Evolutionary conservation across 345 rosid species (phyloP), one percentile per base, ranked within the genome.

Genomic region (Gossypium mustelinum): DNA sequence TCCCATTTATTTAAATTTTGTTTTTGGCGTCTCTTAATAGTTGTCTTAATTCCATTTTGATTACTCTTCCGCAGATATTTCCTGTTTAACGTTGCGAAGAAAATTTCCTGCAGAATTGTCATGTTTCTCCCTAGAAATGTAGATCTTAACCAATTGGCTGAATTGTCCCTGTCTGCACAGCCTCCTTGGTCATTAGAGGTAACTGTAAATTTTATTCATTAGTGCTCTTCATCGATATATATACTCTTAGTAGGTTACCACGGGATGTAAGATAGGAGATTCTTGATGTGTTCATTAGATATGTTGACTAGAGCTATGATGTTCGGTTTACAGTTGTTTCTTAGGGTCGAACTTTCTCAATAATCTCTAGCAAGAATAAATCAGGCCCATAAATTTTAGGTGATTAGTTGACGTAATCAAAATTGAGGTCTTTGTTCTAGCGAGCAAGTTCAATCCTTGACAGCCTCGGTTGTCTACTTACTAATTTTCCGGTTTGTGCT

Each of bases 51-150:
- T 73, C 17, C 76, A 22, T 59, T 69, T 9, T 80, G 16, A 72
- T 73, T 86, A 77, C 72, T 39, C 71, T 57, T 79, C 44, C 76
- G 84, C 87, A 95, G 99, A 76, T 82, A 44, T 59, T 55, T 83
- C 86, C 88, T 95, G 57, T 91, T 93, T 66, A 81, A 86, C 41
- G 79, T 87, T 43, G 92, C 91, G 9, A 86, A 83, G 87, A 75
- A 84, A 84, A 84, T 93, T 20, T 93, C 93, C 12, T 58, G 82
- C 65, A 85, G 71, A 73, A 79, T 93, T 79, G 86, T 93, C 54
- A 90, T 90, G 90, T 95, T 90, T 79, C 98, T 93, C 70, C 99
- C 99, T 29, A 95, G 87, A 82, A 93, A 93, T 66, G 81, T 85
- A 66, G 87, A 93, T 78, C 68, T 86, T 47, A 88, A 93, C 86